A percentile compares a stretch with the other conserved stretches of the same genome.
These are phyloP conservation scores for Penicillium riverlandense DNA, from an alignment of 495 filamentous ascomycete genomes.

Conservation along the genomic window DNA sequence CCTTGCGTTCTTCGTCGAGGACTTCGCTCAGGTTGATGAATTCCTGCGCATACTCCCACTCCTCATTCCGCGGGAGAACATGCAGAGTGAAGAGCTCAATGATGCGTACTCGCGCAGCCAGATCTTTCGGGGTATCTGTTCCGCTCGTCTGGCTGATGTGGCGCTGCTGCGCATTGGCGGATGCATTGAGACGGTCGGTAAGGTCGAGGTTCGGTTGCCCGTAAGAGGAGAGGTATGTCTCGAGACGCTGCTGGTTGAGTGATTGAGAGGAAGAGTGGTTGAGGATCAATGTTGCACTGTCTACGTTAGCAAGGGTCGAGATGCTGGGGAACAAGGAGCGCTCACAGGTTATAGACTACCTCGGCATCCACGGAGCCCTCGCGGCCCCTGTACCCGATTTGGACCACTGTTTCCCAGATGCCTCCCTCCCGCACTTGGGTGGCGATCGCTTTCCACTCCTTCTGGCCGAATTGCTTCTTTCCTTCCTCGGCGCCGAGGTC, in stretches of 20 bases:
- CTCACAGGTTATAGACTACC: conserved; percentile 86
- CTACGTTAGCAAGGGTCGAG: conserved; percentile 4
- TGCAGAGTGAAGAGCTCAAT: conserved; percentile 92
- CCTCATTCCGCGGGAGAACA: conserved; percentile 79
- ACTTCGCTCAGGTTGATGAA: conserved; percentile 80
- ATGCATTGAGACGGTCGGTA: conserved; percentile 45
- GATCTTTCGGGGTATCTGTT: conserved; percentile 70
- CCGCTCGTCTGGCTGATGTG: conserved; percentile 42
- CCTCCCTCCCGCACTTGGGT: conserved; percentile 75
- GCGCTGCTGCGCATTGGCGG: conserved; percentile 12
- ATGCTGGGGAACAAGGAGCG: conserved; percentile 3
- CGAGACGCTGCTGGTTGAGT: conserved; percentile 78
- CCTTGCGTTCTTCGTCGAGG: conserved; percentile 86
- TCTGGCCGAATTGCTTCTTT: conserved; percentile 73
- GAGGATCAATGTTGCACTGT: conserved; percentile 76
- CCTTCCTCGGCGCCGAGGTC: conserved; percentile 88
- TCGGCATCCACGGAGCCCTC: conserved; percentile 92
- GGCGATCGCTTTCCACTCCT: conserved; percentile 74
- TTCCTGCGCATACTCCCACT: conserved; percentile 90
- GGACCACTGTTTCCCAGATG: conserved; percentile 88
- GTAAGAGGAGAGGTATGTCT: conserved; percentile 80
- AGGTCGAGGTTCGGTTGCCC: conserved; percentile 62
- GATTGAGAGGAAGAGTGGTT: conserved; percentile 77
- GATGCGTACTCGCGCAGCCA: conserved; percentile 71
- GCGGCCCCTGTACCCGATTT: conserved; percentile 72